Evolutionary conservation across 345 rosid genomes (phyloP).

Genomic region (Dipteronia sinensis): DNA sequence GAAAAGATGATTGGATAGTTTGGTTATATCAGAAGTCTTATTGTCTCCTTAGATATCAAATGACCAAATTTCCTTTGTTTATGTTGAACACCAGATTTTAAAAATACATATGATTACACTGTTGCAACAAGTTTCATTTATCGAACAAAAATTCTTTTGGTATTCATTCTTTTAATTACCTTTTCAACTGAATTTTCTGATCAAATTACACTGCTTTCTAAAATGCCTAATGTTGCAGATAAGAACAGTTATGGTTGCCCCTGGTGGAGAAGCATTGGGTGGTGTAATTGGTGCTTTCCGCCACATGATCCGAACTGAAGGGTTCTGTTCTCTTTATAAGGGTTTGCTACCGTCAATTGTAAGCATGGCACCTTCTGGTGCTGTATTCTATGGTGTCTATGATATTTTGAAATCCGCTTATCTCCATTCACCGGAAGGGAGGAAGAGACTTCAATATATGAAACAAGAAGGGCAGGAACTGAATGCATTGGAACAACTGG

Average conservation of each 20-base stretch:
- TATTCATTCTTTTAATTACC: too few species aligned
- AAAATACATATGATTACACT: too few species aligned
- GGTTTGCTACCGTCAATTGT: slow-evolving; percentile 76
- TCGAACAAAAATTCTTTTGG: background rate
- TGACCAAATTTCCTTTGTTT: background rate
- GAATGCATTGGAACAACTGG: slow-evolving; percentile 73
- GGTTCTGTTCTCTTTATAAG: slow-evolving; percentile 88
- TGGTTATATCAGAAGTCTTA: background rate
- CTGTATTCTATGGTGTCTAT: slow-evolving; percentile 90
- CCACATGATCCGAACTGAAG: slow-evolving; percentile 81
- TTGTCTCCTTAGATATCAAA: background rate
- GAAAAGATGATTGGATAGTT: background rate
- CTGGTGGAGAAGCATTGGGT: slow-evolving; percentile 91
- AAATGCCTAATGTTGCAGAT: slow-evolving; percentile 42
- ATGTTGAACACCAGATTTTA: too few species aligned
- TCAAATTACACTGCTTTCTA: background rate
- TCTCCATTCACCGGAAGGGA: slow-evolving; percentile 80
- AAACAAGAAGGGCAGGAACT: slow-evolving; percentile 63
- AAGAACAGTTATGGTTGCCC: slow-evolving; percentile 85
- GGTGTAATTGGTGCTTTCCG: slow-evolving; percentile 76
- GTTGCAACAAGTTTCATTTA: background rate
- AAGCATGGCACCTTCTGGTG: slow-evolving; percentile 93
- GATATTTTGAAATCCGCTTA: slow-evolving; percentile 80
- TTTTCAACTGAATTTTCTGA: background rate
- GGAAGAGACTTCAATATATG: slow-evolving; percentile 65